phyloP scores from a whole-genome alignment of 192 early-diverging fungal species.

The Linnemannia schmuckeri region DNA sequence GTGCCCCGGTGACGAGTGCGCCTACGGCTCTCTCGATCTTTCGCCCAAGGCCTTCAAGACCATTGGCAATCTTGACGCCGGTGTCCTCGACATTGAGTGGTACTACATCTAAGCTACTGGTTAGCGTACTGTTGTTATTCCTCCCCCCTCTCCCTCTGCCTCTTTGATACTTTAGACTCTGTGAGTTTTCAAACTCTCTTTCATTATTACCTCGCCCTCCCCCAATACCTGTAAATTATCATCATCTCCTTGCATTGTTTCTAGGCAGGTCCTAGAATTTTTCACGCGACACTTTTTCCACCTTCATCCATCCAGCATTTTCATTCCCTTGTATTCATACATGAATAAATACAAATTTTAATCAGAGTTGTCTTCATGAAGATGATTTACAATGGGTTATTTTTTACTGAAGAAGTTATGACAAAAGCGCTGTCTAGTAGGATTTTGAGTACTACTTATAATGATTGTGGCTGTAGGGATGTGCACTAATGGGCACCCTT shows the following conservation, averaged over 20 bases:
- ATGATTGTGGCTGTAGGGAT: neutral
- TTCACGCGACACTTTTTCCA: neutral
- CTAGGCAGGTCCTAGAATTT: neutral
- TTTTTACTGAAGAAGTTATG: neutral
- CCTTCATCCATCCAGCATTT: constrained; percentile 1
- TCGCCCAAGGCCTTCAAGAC: constrained; percentile 52
- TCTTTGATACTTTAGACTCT: neutral
- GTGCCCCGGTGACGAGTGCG: constrained; percentile 59
- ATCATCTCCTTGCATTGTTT: neutral
- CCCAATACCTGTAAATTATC: neutral
- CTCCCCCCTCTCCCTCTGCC: neutral
- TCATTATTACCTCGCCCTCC: no score
- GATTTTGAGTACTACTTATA: neutral
- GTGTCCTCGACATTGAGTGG: constrained; percentile 57
- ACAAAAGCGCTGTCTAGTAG: neutral
- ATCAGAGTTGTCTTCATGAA: neutral
- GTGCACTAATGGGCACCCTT: no score
- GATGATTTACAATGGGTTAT: neutral
- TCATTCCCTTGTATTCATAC: neutral
- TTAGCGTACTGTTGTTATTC: no score
- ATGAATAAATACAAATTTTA: neutral
- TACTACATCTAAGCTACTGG: constrained; percentile 28
- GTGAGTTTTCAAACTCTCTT: neutral
- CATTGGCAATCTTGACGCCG: constrained; percentile 40
- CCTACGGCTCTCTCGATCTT: constrained; percentile 45